phyloP scores from a whole-genome alignment of 2,329 filamentous ascomycete genomes.

The Monilinia fructicola region DNA sequence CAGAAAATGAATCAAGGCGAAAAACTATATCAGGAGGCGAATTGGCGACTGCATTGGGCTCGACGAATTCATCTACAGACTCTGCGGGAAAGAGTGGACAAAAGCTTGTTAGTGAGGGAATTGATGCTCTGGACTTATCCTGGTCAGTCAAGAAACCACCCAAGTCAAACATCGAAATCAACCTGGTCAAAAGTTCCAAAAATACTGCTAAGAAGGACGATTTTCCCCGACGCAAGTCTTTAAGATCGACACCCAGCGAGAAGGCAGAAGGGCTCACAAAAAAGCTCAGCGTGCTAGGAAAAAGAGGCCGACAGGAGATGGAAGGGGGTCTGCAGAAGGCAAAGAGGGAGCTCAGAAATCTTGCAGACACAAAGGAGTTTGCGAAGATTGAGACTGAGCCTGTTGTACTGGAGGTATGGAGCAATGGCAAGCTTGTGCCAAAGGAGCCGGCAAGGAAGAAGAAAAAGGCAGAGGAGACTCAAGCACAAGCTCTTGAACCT shows the following conservation, averaged over 20 bases:
- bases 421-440: slow-evolving; percentile 61
- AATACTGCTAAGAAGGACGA: slow-evolving; percentile 34
- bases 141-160: slow-evolving; percentile 46
- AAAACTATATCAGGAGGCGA: slow-evolving; percentile 48
- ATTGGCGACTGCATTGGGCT: slow-evolving; percentile 38
- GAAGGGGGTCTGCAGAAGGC: slow-evolving; percentile 47
- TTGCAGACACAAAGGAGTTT: slow-evolving; percentile 65
- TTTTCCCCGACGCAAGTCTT: slow-evolving; percentile 43
- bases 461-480: slow-evolving; percentile 39
- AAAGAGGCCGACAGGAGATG: slow-evolving; percentile 57
- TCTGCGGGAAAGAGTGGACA: slow-evolving; percentile 36
- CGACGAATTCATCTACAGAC: slow-evolving; percentile 34
- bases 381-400: slow-evolving; percentile 58
- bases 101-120: slow-evolving; percentile 42
- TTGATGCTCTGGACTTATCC: slow-evolving; percentile 50
- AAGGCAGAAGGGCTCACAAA: slow-evolving; percentile 47
- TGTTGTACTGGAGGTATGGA: slow-evolving; percentile 60
- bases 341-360: slow-evolving; percentile 57
- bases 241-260: slow-evolving; percentile 44
- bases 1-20: slow-evolving; percentile 41
- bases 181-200: slow-evolving; percentile 35
- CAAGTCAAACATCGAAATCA: slow-evolving; percentile 39
- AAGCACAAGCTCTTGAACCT: slow-evolving; percentile 20
- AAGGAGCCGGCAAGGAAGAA: slow-evolving; percentile 42
- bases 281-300: slow-evolving; percentile 57